Conservation (phyloP, 1,284 basidiomycete species). For the Leccinum laetum region DNA sequence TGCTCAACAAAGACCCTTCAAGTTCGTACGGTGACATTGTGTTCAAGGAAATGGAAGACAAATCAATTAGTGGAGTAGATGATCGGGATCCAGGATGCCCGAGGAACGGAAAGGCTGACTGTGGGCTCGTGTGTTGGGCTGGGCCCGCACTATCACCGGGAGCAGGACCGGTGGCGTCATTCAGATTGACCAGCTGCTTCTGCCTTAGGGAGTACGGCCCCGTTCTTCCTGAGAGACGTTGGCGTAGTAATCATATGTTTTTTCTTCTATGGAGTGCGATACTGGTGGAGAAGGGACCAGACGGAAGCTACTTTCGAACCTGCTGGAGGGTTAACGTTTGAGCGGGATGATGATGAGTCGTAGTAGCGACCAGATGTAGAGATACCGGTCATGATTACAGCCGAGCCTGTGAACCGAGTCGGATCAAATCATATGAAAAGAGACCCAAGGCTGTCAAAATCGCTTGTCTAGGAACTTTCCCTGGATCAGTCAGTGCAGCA, state of each 20-base stretch:
- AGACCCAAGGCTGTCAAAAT: constrained; percentile 20
- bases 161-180: constrained; percentile 83
- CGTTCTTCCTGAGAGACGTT: constrained; percentile 53
- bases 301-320: constrained; percentile 86
- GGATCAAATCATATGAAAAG: constrained; percentile 23
- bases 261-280: constrained; percentile 67
- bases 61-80: constrained; percentile 48
- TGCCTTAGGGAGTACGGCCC: constrained; percentile 82
- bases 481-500: constrained; percentile 18
- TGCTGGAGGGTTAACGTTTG: constrained; percentile 63
- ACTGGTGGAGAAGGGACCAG: constrained; percentile 68
- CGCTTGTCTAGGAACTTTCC: neutral
- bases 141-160: constrained; percentile 80
- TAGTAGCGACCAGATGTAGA: no score
- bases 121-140: constrained; percentile 74
- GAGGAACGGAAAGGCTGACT: constrained; percentile 76
- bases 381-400: neutral
- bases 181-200: constrained; percentile 80
- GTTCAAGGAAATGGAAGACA: constrained; percentile 62
- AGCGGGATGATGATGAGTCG: constrained; percentile 37
- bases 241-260: constrained; percentile 59
- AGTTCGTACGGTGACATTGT: constrained; percentile 76
- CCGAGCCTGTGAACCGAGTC: neutral
- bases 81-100: constrained; percentile 90
- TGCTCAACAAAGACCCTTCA: constrained; percentile 59